A percentile compares a stretch with the other conserved stretches of the same genome.
Evolutionary conservation across 78 protist species (phyloP).

Genomic region (Dictyostelium brefeldianum): DNA sequence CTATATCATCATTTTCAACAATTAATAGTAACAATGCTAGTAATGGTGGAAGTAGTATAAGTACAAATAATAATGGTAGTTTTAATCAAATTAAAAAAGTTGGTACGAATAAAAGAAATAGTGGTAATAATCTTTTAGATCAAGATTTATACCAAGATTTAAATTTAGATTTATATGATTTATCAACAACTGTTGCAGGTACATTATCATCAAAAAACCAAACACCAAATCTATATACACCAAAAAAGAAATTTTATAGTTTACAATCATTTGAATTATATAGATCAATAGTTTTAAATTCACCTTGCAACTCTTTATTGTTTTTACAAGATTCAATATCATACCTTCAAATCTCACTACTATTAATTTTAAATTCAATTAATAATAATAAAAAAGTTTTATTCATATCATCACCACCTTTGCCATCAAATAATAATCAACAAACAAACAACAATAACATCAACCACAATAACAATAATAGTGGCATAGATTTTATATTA

Average conservation of each 20-base stretch:
- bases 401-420: not conserved
- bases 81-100: slow-evolving; percentile 7
- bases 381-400: not conserved
- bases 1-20: not conserved
- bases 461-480: not conserved
- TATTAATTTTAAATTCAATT: slow-evolving; percentile 9
- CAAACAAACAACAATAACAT: not conserved
- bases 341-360: not conserved
- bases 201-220: not conserved
- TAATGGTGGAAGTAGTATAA: not conserved
- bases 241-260: slow-evolving; percentile 15
- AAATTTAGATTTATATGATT: slow-evolving; percentile 5
- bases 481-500: not conserved
- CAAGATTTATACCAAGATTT: not conserved
- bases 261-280: slow-evolving; percentile 2
- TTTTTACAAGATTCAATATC: not conserved
- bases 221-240: not conserved
- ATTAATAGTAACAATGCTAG: not conserved
- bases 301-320: not conserved
- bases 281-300: slow-evolving; percentile 5
- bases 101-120: not conserved
- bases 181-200: not conserved
- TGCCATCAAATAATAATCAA: too few relatives aligned
- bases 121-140: not conserved
- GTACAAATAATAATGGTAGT: not conserved